Conservation (phyloP, 306 rosid genomes). For the Acacia crassicarpa region DNA sequence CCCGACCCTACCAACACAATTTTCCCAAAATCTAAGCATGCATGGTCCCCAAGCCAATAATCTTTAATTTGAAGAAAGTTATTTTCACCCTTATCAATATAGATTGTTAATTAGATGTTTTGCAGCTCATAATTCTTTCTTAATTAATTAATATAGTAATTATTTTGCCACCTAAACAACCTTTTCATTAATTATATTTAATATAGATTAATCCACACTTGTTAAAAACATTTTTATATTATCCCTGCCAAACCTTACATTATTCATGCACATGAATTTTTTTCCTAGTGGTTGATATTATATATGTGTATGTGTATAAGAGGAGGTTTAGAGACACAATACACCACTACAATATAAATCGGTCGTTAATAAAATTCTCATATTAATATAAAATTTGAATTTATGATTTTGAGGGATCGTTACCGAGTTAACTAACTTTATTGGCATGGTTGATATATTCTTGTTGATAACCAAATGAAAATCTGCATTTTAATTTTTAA, state of each 20-base stretch:
- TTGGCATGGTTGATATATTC: background rate
- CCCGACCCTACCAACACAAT: background rate
- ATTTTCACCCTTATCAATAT: background rate
- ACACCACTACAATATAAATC: too few relatives aligned
- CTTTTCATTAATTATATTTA: background rate
- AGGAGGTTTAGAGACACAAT: too few relatives aligned
- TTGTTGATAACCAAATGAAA: background rate
- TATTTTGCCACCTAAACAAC: background rate
- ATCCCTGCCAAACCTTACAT: background rate
- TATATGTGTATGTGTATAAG: too few relatives aligned
- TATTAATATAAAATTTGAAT: too few relatives aligned
- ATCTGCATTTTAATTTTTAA: too few relatives aligned
- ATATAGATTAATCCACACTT: background rate
- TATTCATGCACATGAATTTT: background rate
- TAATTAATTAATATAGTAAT: background rate
- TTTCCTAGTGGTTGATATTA: background rate
- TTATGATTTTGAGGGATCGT: too few relatives aligned
- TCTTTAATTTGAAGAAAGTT: background rate
- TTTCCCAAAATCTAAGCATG: background rate
- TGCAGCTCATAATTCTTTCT: background rate
- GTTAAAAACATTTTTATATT: background rate
- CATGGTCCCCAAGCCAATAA: background rate
- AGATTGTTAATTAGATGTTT: background rate
- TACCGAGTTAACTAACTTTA: too few relatives aligned
- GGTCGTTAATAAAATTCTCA: background rate